phyloP scores from a whole-genome alignment of 2,329 filamentous ascomycete genomes.

The Fusarium tupiense region DNA sequence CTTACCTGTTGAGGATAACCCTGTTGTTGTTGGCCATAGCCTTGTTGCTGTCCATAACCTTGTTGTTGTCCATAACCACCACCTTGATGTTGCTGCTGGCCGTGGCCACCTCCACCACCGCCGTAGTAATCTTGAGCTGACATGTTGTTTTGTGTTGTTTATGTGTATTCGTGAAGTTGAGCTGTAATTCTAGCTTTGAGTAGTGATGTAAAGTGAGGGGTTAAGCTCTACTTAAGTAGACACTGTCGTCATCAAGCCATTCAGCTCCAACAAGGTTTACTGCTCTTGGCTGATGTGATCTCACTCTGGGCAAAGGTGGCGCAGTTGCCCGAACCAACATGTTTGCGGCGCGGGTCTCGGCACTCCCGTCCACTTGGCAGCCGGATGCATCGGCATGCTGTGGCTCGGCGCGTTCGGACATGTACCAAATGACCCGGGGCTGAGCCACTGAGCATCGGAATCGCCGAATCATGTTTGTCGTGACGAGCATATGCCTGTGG shows the following conservation, averaged over 20 bases:
- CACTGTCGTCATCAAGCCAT: slow-evolving; percentile 21
- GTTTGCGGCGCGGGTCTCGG: slow-evolving; percentile 20
- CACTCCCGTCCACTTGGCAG: slow-evolving; percentile 27
- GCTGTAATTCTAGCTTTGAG: not conserved
- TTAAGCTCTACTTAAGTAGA: slow-evolving; percentile 21
- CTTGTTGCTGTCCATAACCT: slow-evolving; percentile 17
- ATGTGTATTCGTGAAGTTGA: not conserved
- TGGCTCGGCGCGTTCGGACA: slow-evolving; percentile 17
- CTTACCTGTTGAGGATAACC: slow-evolving; percentile 33
- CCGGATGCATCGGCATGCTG: slow-evolving; percentile 35
- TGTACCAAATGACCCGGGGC: not conserved
- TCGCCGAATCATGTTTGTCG: slow-evolving; percentile 9
- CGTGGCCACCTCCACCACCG: slow-evolving; percentile 12
- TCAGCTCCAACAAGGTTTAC: slow-evolving; percentile 7
- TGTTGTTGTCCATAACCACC: slow-evolving; percentile 18
- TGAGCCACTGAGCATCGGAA: slow-evolving; percentile 6
- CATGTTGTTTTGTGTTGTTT: slow-evolving; percentile 18
- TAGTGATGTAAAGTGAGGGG: not conserved
- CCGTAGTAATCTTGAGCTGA: slow-evolving; percentile 41
- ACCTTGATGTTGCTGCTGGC: slow-evolving; percentile 19
- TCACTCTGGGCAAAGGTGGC: slow-evolving; percentile 22
- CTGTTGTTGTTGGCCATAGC: slow-evolving; percentile 27
- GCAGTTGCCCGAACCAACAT: slow-evolving; percentile 4
- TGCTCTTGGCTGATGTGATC: slow-evolving; percentile 36
- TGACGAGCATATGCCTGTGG: slow-evolving; percentile 11